A percentile compares a stretch with the other conserved stretches of the same genome.
Conservation (phyloP, 352 stramenopile species). For the Stramenopiles sp. region DNA sequence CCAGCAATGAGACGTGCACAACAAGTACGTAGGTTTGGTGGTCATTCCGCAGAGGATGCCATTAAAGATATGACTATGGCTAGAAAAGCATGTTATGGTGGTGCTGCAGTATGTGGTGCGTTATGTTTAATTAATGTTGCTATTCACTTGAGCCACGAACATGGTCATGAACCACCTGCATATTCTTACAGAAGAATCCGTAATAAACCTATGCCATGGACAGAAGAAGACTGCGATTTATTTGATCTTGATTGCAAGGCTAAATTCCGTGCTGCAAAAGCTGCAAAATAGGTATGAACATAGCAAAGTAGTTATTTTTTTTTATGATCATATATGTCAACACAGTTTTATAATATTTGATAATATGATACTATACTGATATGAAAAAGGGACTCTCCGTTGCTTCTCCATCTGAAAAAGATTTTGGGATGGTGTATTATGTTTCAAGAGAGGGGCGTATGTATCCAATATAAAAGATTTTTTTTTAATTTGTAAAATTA, state of each 20-base stretch:
- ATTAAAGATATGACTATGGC: background rate
- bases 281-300: background rate
- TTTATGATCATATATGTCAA: no score
- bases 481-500: no score
- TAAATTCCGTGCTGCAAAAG: background rate
- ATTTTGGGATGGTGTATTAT: no score
- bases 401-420: no score
- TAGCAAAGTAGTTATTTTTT: no score
- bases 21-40: background rate
- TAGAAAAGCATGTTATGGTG: background rate
- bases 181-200: background rate
- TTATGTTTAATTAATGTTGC: background rate
- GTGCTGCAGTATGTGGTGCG: background rate
- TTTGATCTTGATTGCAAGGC: background rate
- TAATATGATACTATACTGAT: no score
- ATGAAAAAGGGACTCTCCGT: no score
- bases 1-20: background rate
- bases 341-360: no score
- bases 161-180: background rate
- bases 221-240: background rate
- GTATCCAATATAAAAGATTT: no score
- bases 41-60: background rate
- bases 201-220: background rate
- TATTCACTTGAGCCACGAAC: background rate
- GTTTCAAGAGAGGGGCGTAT: no score